Conservation (phyloP, 306 rosid species). For the Canavalia ensiformis region DNA sequence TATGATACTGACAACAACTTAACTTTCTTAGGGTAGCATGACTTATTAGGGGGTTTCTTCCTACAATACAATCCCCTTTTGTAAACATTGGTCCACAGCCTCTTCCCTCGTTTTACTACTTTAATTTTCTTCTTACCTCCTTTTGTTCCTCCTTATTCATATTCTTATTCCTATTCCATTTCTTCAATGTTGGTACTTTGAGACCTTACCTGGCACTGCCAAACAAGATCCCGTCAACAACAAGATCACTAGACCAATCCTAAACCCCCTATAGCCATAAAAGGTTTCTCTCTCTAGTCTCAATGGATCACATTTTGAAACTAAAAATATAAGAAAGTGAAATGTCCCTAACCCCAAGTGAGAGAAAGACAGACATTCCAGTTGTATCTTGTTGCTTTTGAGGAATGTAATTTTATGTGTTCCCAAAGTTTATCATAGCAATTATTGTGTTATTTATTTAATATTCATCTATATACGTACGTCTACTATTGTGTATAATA, state of each 20-base stretch:
- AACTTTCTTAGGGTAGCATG: slow-evolving; percentile 59
- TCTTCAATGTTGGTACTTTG: slow-evolving; percentile 54
- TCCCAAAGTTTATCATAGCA: slow-evolving; percentile 71
- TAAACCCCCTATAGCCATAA: slow-evolving; percentile 54
- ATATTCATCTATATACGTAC: neutral
- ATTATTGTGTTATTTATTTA: slow-evolving; percentile 46
- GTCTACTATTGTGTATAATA: slow-evolving; percentile 7
- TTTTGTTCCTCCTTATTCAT: neutral
- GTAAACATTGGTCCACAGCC: slow-evolving; percentile 62
- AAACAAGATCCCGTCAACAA: slow-evolving; percentile 70
- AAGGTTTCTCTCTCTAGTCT: slow-evolving; percentile 38
- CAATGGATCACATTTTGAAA: slow-evolving; percentile 45
- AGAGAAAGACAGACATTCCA: slow-evolving; percentile 91
- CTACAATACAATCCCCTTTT: slow-evolving; percentile 48
- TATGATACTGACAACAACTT: slow-evolving; percentile 63
- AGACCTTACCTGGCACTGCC: slow-evolving; percentile 53
- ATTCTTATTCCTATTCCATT: slow-evolving; percentile 36
- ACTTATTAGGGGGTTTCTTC: slow-evolving; percentile 54
- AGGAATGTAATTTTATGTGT: slow-evolving; percentile 66
- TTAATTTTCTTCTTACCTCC: slow-evolving; percentile 30
- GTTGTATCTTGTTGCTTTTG: slow-evolving; percentile 98
- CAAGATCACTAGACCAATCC: slow-evolving; percentile 77
- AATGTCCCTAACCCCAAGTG: slow-evolving; percentile 59
- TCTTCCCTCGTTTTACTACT: slow-evolving; percentile 40
- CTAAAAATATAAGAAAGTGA: slow-evolving; percentile 9